Percentiles rank a stretch among this genome's conserved stretches.
Evolutionary conservation across 164 flowering plant species (phyloP).

Genomic region (Aristolochia contorta): DNA sequence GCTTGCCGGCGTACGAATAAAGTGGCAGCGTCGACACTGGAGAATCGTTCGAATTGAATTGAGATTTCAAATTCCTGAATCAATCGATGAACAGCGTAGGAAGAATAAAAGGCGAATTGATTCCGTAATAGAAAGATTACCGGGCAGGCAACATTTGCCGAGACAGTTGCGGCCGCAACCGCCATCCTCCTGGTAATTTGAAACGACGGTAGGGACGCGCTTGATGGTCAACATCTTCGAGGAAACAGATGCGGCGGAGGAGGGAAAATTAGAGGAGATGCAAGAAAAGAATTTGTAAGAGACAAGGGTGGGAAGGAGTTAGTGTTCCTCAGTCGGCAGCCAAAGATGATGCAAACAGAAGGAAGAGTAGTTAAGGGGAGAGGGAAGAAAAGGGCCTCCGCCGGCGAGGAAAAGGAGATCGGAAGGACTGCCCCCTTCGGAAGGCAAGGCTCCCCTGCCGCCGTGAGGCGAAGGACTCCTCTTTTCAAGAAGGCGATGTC

Average conservation of each 20-base stretch:
- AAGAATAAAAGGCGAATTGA: not conserved
- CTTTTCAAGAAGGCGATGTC: constrained; percentile 3
- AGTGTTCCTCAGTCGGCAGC: too few relatives aligned
- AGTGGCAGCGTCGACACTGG: constrained; percentile 43
- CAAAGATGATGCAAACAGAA: not conserved
- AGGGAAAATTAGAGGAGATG: not conserved
- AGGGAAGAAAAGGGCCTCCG: constrained; percentile 25
- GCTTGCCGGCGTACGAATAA: constrained; percentile 29
- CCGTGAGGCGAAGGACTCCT: constrained; percentile 63
- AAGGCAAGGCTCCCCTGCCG: constrained; percentile 70
- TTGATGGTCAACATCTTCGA: constrained; percentile 52
- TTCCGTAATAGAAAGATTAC: constrained; percentile 19
- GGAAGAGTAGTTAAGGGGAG: not conserved
- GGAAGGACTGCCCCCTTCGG: constrained; percentile 74
- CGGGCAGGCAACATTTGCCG: constrained; percentile 57
- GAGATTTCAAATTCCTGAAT: not conserved
- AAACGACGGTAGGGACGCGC: constrained; percentile 69
- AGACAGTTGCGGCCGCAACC: constrained; percentile 76
- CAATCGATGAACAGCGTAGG: not conserved
- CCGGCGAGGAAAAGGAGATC: constrained; percentile 75
- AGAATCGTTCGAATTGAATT: not conserved
- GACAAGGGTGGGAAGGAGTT: too few relatives aligned
- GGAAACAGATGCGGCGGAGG: not conserved
- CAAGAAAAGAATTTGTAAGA: too few relatives aligned
- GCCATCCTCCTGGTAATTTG: constrained; percentile 54